Base-by-base conservation (phyloP, 805 yeast genomes). In the Metschnikowia matae region DNA sequence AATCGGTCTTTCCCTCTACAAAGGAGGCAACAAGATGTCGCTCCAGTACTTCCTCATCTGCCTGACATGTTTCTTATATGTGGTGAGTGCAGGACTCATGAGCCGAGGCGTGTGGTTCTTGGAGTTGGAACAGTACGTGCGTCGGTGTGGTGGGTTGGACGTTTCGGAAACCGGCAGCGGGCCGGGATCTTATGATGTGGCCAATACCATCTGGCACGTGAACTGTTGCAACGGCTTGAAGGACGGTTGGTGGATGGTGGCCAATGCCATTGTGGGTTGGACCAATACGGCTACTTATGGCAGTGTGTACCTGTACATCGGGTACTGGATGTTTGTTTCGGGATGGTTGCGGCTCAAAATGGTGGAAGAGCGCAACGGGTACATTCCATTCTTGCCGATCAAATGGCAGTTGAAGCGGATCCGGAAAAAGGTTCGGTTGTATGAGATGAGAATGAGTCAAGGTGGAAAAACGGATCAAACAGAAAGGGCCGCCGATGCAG, bases 371-470 rank as follows among this genome's bases (percentile, higher is more conserved):
- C 62, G 62, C 39, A 56, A 68, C 48, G 77, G 77, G 3, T 56
- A 57, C 40, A 57, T 71, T 31, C 76, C 77, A 6, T 51, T 72
- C 8, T 46, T 87, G 6, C 96, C 96, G 4, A 56, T 83, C 13
- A 64, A 61, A 45, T 79, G 80, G 76, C 95, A 87, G 63, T 66
- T 71, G 54, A 79, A 75, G 54, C 69, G 81, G 45, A 77, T 87
- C 36, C 67, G 66, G 36, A 79, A 79, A 62, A 68, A 53, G 48
- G 42, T 58, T 17, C 51, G 51, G 37, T 40, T 58, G 20, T 56
- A 56, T 38, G 58, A 56, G 54, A 54, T 46, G 41, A 41, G 54
- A 15, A 40, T 37, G 26, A 40, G 38, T 20, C 57, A 55, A 33
- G 45, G 46, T 21, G 40, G 29, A 20, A 35, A 32, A 13, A 26